phyloP scores from a whole-genome alignment of 331 rosid genomes.

The Telfairia occidentalis region DNA sequence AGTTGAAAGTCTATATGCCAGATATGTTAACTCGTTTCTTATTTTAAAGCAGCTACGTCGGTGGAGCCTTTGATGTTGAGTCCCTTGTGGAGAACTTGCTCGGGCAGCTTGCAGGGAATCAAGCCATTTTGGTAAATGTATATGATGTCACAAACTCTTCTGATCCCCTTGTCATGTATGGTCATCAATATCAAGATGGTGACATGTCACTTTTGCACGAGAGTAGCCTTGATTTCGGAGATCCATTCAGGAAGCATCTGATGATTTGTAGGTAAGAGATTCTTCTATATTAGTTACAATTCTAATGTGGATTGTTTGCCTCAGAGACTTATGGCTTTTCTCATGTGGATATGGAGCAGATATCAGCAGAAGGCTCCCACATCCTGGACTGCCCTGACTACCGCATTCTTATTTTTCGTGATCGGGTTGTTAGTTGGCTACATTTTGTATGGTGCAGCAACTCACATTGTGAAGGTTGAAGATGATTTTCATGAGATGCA shows the following conservation, averaged over 20 bases:
- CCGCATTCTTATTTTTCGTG: slow-evolving; percentile 58
- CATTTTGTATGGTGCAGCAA: slow-evolving; percentile 87
- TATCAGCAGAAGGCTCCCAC: slow-evolving; percentile 86
- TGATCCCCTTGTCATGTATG: slow-evolving; percentile 74
- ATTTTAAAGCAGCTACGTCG: slow-evolving; percentile 56
- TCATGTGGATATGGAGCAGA: slow-evolving; percentile 36
- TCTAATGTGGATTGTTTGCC: background rate
- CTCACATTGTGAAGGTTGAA: slow-evolving; percentile 83
- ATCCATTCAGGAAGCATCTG: slow-evolving; percentile 75
- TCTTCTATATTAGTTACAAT: slow-evolving; percentile 5
- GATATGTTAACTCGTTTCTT: slow-evolving; percentile 17
- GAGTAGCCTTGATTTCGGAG: slow-evolving; percentile 96
- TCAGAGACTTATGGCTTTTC: slow-evolving; percentile 16
- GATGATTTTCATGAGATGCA: slow-evolving; percentile 81
- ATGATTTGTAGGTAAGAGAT: slow-evolving; percentile 85
- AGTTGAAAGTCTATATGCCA: slow-evolving; percentile 10
- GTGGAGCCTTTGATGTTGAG: slow-evolving; percentile 97
- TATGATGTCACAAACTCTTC: slow-evolving; percentile 77
- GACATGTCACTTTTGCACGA: slow-evolving; percentile 59
- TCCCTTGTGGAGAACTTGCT: slow-evolving; percentile 97
- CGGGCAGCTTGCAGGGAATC: slow-evolving; percentile 92
- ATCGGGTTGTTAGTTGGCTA: slow-evolving; percentile 75
- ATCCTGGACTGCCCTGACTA: slow-evolving; percentile 61
- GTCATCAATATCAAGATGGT: slow-evolving; percentile 67
- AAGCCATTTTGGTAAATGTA: slow-evolving; percentile 79